A percentile compares a stretch with the other conserved stretches of the same genome.
Conservation (phyloP, 164 flowering plant species). For the Piper betle region DNA sequence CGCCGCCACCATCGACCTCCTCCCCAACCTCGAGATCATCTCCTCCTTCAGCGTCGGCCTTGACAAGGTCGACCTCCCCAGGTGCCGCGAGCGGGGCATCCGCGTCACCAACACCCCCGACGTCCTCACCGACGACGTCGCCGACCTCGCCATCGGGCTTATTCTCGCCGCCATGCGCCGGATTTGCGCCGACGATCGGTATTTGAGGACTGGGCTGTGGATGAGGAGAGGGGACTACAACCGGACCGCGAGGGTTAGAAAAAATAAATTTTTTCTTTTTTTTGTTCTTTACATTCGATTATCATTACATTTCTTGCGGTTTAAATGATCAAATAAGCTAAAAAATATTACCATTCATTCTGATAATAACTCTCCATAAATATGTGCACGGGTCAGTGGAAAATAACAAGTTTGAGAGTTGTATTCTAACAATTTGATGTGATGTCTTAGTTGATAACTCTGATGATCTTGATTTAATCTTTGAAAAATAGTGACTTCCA, state of each 20-base stretch:
- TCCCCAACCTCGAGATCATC: slow-evolving; percentile 77
- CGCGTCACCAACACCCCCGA: slow-evolving; percentile 90
- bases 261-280: too few relatives aligned
- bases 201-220: slow-evolving; percentile 62
- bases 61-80: slow-evolving; percentile 67
- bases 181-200: slow-evolving; percentile 52
- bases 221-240: slow-evolving; percentile 29
- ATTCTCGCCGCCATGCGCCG: slow-evolving; percentile 47
- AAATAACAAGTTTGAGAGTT: too few relatives aligned
- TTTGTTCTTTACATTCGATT: too few relatives aligned
- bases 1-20: slow-evolving; percentile 45
- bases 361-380: too few relatives aligned
- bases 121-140: slow-evolving; percentile 89
- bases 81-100: slow-evolving; percentile 71
- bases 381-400: too few relatives aligned
- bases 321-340: too few relatives aligned
- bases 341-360: too few relatives aligned
- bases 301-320: too few relatives aligned
- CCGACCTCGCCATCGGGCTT: slow-evolving; percentile 76
- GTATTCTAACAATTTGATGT: too few relatives aligned
- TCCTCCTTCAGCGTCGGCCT: slow-evolving; percentile 72
- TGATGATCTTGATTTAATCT: too few relatives aligned
- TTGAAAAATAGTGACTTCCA: too few relatives aligned
- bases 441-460: too few relatives aligned
- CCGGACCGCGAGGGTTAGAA: slow-evolving; percentile 61